Evolutionary conservation across 768 basidiomycete genomes (phyloP).

Genomic region (Coprinellus micaceus): DNA sequence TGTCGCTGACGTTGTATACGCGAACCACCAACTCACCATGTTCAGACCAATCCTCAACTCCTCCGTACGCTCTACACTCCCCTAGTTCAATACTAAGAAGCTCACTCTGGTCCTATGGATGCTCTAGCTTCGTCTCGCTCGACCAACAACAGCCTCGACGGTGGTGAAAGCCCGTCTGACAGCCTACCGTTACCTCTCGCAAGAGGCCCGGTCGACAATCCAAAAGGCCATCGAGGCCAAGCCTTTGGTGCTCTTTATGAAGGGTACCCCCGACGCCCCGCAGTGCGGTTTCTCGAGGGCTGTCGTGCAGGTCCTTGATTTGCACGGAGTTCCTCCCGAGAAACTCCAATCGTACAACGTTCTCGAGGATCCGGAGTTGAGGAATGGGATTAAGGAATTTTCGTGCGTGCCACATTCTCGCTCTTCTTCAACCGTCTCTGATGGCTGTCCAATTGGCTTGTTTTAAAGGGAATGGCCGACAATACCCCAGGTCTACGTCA

Average conservation of each 20-base stretch:
- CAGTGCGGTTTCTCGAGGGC: slow-evolving; percentile 97
- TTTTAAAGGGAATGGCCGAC: slow-evolving; percentile 89
- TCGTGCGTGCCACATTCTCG: slow-evolving; percentile 60
- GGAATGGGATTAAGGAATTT: slow-evolving; percentile 90
- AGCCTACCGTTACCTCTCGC: slow-evolving; percentile 51
- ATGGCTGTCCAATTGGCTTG: neutral
- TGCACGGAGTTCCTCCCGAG: slow-evolving; percentile 74
- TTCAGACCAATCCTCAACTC: slow-evolving; percentile 43
- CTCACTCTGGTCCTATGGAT: slow-evolving; percentile 2
- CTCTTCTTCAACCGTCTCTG: neutral
- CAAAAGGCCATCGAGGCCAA: slow-evolving; percentile 67
- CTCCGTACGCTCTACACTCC: slow-evolving; percentile 33
- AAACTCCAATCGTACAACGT: slow-evolving; percentile 91
- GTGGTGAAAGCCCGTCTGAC: slow-evolving; percentile 23
- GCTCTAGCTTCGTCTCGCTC: slow-evolving; percentile 28
- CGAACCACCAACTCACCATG: too few species aligned
- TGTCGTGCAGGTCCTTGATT: slow-evolving; percentile 83
- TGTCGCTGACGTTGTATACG: too few species aligned
- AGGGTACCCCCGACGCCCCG: slow-evolving; percentile 82
- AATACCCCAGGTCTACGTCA: slow-evolving; percentile 90
- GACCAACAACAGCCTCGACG: slow-evolving; percentile 26
- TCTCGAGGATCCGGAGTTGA: slow-evolving; percentile 77
- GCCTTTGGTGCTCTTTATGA: slow-evolving; percentile 97
- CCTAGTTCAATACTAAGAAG: neutral
- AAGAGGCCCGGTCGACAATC: slow-evolving; percentile 60